Conservation (phyloP, 2,329 filamentous ascomycete genomes). For the Stemphylium vesicarium region DNA sequence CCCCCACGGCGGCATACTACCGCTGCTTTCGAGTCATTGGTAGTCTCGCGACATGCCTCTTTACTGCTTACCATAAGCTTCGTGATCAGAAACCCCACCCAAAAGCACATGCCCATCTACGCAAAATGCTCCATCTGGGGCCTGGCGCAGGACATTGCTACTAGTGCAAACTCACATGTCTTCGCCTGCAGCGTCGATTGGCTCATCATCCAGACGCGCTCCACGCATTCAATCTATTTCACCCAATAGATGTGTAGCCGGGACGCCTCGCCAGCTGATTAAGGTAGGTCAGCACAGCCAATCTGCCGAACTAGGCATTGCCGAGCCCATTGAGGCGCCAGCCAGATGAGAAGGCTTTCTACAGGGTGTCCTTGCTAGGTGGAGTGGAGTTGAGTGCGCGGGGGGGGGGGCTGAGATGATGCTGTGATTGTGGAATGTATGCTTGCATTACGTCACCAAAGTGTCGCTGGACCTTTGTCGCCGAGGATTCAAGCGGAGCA, state of each 20-base stretch:
- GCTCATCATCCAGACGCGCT: neutral
- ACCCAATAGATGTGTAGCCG: constrained; percentile 8
- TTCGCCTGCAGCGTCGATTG: constrained; percentile 7
- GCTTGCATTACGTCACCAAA: neutral
- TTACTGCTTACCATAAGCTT: neutral
- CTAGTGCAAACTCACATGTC: neutral
- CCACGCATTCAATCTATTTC: constrained; percentile 17
- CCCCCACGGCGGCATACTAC: neutral
- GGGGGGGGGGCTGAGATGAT: neutral
- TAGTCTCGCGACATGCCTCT: neutral
- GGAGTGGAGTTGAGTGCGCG: constrained; percentile 1
- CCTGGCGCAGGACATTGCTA: neutral
- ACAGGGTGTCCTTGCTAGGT: neutral
- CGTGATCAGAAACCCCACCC: neutral
- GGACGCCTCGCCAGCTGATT: constrained; percentile 14
- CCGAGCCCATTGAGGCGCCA: constrained; percentile 10
- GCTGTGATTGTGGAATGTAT: neutral
- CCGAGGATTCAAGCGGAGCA: neutral
- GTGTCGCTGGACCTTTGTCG: neutral
- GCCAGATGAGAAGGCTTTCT: constrained; percentile 1
- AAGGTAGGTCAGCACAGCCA: constrained; percentile 7
- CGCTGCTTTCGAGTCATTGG: neutral
- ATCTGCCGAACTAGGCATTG: constrained; percentile 13
- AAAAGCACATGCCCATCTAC: neutral
- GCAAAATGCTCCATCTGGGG: neutral